Conservation (phyloP, 768 basidiomycete genomes). For the Podaxis sp. region DNA sequence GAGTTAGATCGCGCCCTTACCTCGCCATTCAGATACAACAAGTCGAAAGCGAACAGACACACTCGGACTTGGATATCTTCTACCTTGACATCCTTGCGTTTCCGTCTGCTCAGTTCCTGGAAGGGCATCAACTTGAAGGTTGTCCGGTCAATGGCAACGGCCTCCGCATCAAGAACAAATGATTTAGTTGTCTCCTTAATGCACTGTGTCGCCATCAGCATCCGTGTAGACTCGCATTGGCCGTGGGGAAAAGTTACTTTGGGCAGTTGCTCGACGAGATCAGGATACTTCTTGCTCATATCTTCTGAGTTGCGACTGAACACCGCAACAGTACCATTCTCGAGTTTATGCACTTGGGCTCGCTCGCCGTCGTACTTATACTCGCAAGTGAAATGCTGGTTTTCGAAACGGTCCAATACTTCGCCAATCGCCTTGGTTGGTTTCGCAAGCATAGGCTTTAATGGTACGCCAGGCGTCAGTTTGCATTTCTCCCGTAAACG, state of each 20-base stretch:
- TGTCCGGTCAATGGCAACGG: conserved; percentile 88
- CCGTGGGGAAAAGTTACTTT: conserved; percentile 44
- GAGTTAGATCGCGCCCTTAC: conserved; percentile 41
- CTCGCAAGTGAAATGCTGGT: conserved; percentile 95
- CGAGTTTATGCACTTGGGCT: conserved; percentile 89
- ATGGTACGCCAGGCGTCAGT: conserved; percentile 91
- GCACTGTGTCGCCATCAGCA: conserved; percentile 49
- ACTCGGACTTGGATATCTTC: conserved; percentile 98
- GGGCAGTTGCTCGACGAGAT: conserved; percentile 92
- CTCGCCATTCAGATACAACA: conserved; percentile 96
- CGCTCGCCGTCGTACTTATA: conserved; percentile 99
- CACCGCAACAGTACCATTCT: conserved; percentile 81
- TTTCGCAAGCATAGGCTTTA: conserved; percentile 99
- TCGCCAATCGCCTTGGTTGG: conserved; percentile 99
- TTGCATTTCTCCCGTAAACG: conserved; percentile 75
- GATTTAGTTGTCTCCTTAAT: conserved; percentile 81
- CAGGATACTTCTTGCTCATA: conserved; percentile 99
- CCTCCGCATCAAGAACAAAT: conserved; percentile 96
- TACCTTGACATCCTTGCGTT: conserved; percentile 96
- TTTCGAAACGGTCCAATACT: conserved; percentile 95
- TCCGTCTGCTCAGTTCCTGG: conserved; percentile 93
- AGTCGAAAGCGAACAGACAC: conserved; percentile 94
- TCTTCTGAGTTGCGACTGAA: conserved; percentile 99
- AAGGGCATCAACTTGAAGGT: conserved; percentile 92
- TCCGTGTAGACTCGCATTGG: not conserved